These are phyloP conservation scores for Globisporangium cystogenes DNA, from an alignment of 352 stramenopile species.

Conservation along the genomic window DNA sequence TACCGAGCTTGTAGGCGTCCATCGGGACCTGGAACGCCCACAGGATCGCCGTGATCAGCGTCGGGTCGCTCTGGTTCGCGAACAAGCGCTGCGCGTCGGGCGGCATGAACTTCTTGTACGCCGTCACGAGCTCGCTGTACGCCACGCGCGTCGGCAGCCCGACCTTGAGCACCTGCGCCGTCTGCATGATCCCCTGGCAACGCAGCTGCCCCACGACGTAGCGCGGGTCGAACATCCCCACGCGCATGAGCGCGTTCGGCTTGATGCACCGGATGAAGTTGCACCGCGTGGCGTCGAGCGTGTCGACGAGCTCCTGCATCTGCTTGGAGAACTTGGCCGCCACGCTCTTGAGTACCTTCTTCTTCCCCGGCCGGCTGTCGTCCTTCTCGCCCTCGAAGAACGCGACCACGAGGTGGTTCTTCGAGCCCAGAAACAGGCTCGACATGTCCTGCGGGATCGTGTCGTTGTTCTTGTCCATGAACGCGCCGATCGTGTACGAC, in stretches of 20 bases:
- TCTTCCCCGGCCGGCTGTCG: constrained; percentile 60
- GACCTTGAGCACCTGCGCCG: constrained; percentile 84
- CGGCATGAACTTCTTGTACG: constrained; percentile 70
- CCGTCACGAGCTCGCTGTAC: constrained; percentile 63
- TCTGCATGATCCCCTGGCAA: constrained; percentile 85
- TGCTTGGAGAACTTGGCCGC: constrained; percentile 64
- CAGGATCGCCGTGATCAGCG: constrained; percentile 74
- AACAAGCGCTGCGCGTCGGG: constrained; percentile 68
- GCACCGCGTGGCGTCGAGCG: constrained; percentile 76
- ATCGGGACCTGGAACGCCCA: constrained; percentile 80
- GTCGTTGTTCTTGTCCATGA: constrained; percentile 92
- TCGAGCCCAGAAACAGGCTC: constrained; percentile 72
- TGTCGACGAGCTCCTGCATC: constrained; percentile 79
- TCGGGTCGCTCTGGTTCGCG: constrained; percentile 61
- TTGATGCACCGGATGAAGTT: constrained; percentile 91
- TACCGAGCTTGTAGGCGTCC: constrained; percentile 79
- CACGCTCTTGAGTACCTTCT: constrained; percentile 71
- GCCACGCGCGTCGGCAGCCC: constrained; percentile 74
- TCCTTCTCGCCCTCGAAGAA: constrained; percentile 62
- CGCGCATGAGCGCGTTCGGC: constrained; percentile 74
- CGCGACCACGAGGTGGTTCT: constrained; percentile 49
- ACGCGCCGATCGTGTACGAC: constrained; percentile 85
- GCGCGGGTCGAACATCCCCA: constrained; percentile 61
- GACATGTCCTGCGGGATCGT: constrained; percentile 81
- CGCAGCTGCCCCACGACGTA: constrained; percentile 84